phyloP scores from a whole-genome alignment of 2,329 filamentous ascomycete species.

The Ascocoryne sarcoides region DNA sequence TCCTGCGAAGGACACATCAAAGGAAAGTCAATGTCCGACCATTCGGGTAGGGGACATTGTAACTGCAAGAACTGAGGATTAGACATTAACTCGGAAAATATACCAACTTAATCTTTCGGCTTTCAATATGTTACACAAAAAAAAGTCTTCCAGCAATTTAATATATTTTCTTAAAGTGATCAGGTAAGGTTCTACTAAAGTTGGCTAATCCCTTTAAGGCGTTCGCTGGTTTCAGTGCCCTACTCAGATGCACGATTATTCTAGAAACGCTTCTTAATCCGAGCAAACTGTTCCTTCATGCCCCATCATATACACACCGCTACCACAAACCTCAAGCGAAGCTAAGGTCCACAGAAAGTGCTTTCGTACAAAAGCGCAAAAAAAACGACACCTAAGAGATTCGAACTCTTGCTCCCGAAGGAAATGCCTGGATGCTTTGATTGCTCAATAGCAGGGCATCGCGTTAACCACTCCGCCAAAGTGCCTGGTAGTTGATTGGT shows the following conservation, averaged over 20 bases:
- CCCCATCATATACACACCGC: too few species aligned
- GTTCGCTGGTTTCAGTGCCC: too few species aligned
- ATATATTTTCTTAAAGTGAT: background rate
- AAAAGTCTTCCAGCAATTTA: background rate
- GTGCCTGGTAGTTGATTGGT: too few species aligned
- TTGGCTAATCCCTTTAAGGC: too few species aligned
- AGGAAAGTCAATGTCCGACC: constrained; percentile 31
- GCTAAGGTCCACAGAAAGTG: too few species aligned
- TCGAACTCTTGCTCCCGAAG: too few species aligned
- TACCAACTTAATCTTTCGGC: background rate
- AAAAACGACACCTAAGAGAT: too few species aligned
- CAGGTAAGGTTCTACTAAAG: background rate
- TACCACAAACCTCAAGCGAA: too few species aligned
- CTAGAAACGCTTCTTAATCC: background rate
- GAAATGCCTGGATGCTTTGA: too few species aligned
- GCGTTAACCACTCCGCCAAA: too few species aligned
- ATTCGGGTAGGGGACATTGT: constrained; percentile 42
- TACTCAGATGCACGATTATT: background rate
- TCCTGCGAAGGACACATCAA: constrained; percentile 15
- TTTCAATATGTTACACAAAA: background rate
- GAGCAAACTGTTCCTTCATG: background rate
- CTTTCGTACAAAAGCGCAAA: too few species aligned
- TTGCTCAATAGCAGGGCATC: too few species aligned
- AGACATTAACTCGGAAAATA: background rate
- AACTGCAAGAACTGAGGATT: constrained; percentile 4